phyloP scores from a whole-genome alignment of 2,329 filamentous ascomycete genomes.

The Ascosphaera apis region DNA sequence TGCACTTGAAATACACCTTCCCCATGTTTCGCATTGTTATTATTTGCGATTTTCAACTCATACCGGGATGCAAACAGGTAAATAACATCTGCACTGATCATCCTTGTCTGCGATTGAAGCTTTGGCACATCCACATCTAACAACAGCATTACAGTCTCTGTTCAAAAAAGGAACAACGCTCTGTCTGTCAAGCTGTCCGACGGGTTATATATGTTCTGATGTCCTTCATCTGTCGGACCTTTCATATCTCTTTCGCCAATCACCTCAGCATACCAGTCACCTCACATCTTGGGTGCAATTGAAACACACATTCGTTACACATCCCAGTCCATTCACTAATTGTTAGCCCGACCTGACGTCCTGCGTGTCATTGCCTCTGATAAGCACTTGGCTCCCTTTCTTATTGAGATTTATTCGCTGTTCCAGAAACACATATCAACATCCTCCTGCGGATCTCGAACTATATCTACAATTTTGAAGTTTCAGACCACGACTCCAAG shows the following conservation, averaged over 20 bases:
- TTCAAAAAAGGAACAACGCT: not conserved
- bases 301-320: not conserved
- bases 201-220: not conserved
- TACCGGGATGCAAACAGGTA: constrained; percentile 1
- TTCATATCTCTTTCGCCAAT: not conserved
- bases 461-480: not conserved
- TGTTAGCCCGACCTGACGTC: not conserved
- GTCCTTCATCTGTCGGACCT: not conserved
- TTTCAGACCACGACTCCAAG: not conserved
- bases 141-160: not conserved
- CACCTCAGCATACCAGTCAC: not conserved
- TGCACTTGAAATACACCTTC: not conserved
- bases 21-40: constrained; percentile 1
- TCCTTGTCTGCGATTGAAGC: constrained; percentile 1
- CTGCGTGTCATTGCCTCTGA: not conserved
- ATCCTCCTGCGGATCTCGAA: not conserved
- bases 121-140: not conserved
- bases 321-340: not conserved
- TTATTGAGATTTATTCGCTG: not conserved
- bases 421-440: not conserved
- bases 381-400: not conserved
- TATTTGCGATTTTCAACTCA: not conserved
- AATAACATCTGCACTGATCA: constrained; percentile 1
- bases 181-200: not conserved
- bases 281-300: not conserved